Base-by-base conservation (phyloP, 306 rosid genomes). In the Casuarina glauca region DNA sequence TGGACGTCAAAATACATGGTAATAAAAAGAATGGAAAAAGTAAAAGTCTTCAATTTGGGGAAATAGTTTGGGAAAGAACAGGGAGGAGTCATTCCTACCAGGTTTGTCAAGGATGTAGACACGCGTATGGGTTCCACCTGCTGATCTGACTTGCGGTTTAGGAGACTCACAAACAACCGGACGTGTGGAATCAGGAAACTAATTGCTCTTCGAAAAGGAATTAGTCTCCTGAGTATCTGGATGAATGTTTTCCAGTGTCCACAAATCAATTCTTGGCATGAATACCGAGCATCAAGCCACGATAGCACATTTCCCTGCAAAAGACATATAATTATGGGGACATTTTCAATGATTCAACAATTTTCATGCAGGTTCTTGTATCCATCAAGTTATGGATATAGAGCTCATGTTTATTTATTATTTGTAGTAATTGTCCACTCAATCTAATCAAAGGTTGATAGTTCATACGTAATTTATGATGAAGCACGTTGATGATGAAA, bases 251-350 rank as follows among this genome's bases (percentile, higher is more conserved):
- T 83, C 91, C 76, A 92, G 80, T 74, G 97, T 97, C 98, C 98
- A 94, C 76, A 94, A 85, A 74, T 94, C 98, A 78, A 94, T 88
- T 89, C 97, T 86, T 53, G 98, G 98, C 98, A 95, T 86, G 87
- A 88, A 95, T 76, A 92, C 80, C 41, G 93, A 42, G 58, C 90
- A 92, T 3, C 91, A 85, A 43, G 88, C 83, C 74, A 80, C 63
- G 55, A 89, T 84, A 72, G 93, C 85, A 86, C 97, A 92, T 88
- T 87, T 91, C 93, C 76, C 97, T 92, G 95, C 90, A 71, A 89
- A 41, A 69, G n/a, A 80, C 76, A 87, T 70, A 20, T 71, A 75
- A 72, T 11, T 69, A 66, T 74, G 44, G 83, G 71, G 54, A 42
- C 16, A 70, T 10, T 62, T 69, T 70, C 2, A 70, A 41, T 71